Evolutionary conservation across 257 asterid genomes (phyloP).

Genomic region (Fraxinus cuspidata): DNA sequence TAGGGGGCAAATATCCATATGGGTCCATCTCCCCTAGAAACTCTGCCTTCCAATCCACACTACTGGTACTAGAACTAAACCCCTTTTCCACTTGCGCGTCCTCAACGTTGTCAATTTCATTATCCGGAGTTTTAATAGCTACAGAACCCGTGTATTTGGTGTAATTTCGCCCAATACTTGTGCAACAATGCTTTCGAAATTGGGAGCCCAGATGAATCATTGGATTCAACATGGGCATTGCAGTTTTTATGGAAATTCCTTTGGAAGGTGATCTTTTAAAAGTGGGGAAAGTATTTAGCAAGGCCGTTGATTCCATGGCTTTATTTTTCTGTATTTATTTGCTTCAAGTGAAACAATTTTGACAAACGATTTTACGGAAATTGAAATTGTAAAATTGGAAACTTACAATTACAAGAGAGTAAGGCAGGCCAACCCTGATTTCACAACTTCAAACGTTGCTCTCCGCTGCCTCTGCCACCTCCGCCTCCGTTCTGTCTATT

Average conservation of each 20-base stretch:
- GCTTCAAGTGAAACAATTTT: background rate
- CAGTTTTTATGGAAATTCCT: conserved; percentile 27
- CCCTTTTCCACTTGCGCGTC: conserved; percentile 32
- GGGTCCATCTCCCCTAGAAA: conserved; percentile 63
- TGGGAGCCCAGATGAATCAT: conserved; percentile 33
- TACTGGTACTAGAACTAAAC: conserved; percentile 18
- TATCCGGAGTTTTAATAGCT: conserved; percentile 31
- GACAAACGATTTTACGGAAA: background rate
- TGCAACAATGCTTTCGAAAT: conserved; percentile 41
- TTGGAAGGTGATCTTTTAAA: conserved; percentile 43
- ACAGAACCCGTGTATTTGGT: conserved; percentile 21
- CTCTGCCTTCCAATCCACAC: conserved; percentile 66
- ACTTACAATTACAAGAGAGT: conserved; percentile 1
- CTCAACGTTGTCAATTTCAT: conserved; percentile 22
- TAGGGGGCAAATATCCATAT: conserved; percentile 32
- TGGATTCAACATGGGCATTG: conserved; percentile 28
- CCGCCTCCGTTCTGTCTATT: background rate
- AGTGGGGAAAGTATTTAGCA: conserved; percentile 35
- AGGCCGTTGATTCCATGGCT: conserved; percentile 54
- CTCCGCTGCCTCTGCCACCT: background rate
- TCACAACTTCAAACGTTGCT: background rate
- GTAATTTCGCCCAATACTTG: conserved; percentile 24
- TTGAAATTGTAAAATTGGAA: background rate
- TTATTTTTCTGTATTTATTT: conserved; percentile 4
- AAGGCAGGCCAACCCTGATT: background rate